Base-by-base conservation (phyloP, 305 asterid genomes). In the Fraxinus albicans region DNA sequence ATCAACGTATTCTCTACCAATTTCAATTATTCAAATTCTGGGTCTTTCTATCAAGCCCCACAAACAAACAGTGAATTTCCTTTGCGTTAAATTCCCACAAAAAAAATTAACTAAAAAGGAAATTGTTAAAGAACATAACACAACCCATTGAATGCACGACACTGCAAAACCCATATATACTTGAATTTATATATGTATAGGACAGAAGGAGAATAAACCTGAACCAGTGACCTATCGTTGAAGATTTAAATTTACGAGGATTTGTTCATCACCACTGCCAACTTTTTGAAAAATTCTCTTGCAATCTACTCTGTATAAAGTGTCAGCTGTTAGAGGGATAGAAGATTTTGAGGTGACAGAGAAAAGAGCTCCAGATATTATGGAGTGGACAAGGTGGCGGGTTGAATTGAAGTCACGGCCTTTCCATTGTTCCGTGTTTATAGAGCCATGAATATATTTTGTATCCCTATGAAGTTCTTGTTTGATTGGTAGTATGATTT, bases 391-490 rank as follows among this genome's bases (percentile, higher is more conserved):
- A n/a, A 8, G 60, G 25, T 69, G 78, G 33, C 19, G 3, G 70
- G 13, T 15, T 53, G 79, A 34, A 29, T 8, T 47, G 69, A 80
- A 72, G 67, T 10, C 25, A 79, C 34, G 6, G 33, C 73, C 60
- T 23, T 77, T 63, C 8, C 69, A 79, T 55, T 76, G 67, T 47
- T 65, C 85, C 89, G 72, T 83, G 80, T 86, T 79, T 88, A 76
- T 90, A 85, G 93, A 81, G 70, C 19, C 40, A 19, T 60, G 76
- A 44, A 13, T 34, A 3, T 23, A n/a, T 9, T 77, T 19, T 10
- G 29, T 76, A 2, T 78, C 7, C 77, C 85, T 1, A 69, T 9
- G 76, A 35, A 75, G 55, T 38, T 38, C 44, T 38, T 38, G 44
- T 38, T 38, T 38, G 0, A 8, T 38, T 9, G 44, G 44, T 38